Evolutionary conservation across 805 yeast species (phyloP).

Genomic region (Candida boidinii): DNA sequence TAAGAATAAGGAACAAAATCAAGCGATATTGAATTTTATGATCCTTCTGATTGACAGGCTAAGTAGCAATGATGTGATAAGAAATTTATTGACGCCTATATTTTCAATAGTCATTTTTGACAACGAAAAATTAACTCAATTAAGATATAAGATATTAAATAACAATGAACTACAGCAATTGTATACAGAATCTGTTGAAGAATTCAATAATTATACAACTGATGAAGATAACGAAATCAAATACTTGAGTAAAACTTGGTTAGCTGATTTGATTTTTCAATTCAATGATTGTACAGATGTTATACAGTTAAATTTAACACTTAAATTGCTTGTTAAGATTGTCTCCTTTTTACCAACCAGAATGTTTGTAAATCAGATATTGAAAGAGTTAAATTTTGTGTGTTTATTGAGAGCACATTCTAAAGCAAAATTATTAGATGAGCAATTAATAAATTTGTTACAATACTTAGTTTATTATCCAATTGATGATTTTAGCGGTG

Average conservation of each 20-base stretch:
- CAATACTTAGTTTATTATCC: slow-evolving; percentile 27
- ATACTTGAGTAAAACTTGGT: slow-evolving; percentile 19
- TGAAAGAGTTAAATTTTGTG: slow-evolving; percentile 20
- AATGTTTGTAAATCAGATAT: slow-evolving; percentile 22
- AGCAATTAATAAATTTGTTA: slow-evolving; percentile 6
- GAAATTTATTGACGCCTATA: slow-evolving; percentile 17
- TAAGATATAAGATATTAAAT: too few species aligned
- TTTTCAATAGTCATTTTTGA: slow-evolving; percentile 25
- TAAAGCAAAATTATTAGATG: slow-evolving; percentile 1
- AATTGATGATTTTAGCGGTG: slow-evolving; percentile 33
- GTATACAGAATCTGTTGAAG: too few species aligned
- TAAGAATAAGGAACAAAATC: slow-evolving; percentile 6
- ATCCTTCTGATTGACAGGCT: slow-evolving; percentile 14
- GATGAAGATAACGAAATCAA: slow-evolving; percentile 11
- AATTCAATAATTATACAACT: slow-evolving; percentile 10
- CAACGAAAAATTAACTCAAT: too few species aligned
- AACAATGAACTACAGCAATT: too few species aligned
- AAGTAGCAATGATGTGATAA: slow-evolving; percentile 10
- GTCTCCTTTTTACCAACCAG: slow-evolving; percentile 35
- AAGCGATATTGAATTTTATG: slow-evolving; percentile 17
- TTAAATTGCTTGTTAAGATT: slow-evolving; percentile 19
- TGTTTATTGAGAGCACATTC: slow-evolving; percentile 5
- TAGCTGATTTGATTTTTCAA: slow-evolving; percentile 12
- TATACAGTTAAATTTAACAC: slow-evolving; percentile 5
- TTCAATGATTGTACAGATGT: slow-evolving; percentile 7